Base-by-base conservation (phyloP, 192 early-diverging fungal genomes). In the Piromyces sp. region DNA sequence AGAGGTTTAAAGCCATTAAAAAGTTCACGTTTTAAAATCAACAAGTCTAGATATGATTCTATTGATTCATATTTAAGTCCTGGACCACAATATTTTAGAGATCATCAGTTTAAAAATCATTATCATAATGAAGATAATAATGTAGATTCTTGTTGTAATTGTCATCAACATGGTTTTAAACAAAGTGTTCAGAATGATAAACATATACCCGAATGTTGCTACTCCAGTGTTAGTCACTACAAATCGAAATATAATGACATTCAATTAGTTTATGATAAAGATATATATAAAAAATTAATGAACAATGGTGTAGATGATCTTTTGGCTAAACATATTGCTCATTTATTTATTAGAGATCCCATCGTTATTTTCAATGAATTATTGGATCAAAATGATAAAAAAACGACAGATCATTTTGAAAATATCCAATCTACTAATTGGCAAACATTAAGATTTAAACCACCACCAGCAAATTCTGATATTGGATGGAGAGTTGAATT, bases 401-500 rank as follows among this genome's bases (percentile, higher is more conserved):
- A 88, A 16, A 92, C 89, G 30, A 93, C 94, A 1, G 97, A 99
- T 85, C 97, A 99, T 83, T 99, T 99, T 91, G 97, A 99, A 87
- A 99, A 99, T 86, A 90, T 99, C 40, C 97, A 99, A 89, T 95
- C 94, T 29, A 99, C 97, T 78, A 99, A 99, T 87, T 99, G 97
- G 97, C 97, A 99, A 88, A 96, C 96, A 17, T 94, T 97, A 91
- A 93, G 97, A 13, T 99, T 99, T 90, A 99, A 99, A 88, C 95
- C 96, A 37, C 97, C 97, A 22, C 94, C 97, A 37, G 95, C 95
- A 17, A 92, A 93, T 31, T 91, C 91, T 2, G 80, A 86, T 58
- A 96, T 99, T 84, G 97, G 97, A 26, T 99, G 97, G 97, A 90
- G 97, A 51, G 96, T 99, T 33, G 97, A 99, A 87, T 99, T 99